A percentile compares a stretch with the other conserved stretches of the same genome.
Conservation (phyloP, 2,329 filamentous ascomycete genomes). For the Epichloe brachyelytri region DNA sequence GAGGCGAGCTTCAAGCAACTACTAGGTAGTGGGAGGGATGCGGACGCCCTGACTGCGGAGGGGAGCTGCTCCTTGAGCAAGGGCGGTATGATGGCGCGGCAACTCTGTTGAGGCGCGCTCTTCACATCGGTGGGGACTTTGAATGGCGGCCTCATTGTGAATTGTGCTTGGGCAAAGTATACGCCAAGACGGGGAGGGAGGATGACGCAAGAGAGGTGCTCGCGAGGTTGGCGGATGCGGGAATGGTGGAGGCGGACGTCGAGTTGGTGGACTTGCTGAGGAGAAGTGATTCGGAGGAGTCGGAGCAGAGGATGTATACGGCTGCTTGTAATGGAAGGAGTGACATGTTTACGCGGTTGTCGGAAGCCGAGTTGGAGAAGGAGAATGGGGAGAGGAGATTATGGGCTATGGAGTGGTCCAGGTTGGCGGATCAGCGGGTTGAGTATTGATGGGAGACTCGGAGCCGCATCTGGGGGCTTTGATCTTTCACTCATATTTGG, state of each 20-base stretch:
- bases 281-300: conserved; percentile 11
- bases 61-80: conserved; percentile 15
- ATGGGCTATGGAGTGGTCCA: conserved; percentile 24
- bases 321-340: conserved; percentile 14
- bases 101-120: conserved; percentile 13
- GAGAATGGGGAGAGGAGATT: conserved; percentile 10
- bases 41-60: conserved; percentile 23
- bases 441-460: conserved; percentile 9
- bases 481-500: neutral
- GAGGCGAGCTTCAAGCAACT: conserved; percentile 20
- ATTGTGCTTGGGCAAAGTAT: conserved; percentile 14
- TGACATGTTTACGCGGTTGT: conserved; percentile 16
- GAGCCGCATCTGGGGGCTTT: neutral
- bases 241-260: conserved; percentile 13
- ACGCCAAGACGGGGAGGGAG: conserved; percentile 10
- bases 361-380: conserved; percentile 16
- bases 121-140: conserved; percentile 12
- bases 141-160: conserved; percentile 16
- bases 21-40: conserved; percentile 16
- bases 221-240: conserved; percentile 10
- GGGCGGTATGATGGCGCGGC: conserved; percentile 14
- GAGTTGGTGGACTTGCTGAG: conserved; percentile 16
- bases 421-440: conserved; percentile 14
- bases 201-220: conserved; percentile 14
- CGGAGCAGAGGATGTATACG: conserved; percentile 14